These are phyloP conservation scores for Boletus rex-veris DNA, from an alignment of 768 basidiomycete genomes.

Conservation along the genomic window DNA sequence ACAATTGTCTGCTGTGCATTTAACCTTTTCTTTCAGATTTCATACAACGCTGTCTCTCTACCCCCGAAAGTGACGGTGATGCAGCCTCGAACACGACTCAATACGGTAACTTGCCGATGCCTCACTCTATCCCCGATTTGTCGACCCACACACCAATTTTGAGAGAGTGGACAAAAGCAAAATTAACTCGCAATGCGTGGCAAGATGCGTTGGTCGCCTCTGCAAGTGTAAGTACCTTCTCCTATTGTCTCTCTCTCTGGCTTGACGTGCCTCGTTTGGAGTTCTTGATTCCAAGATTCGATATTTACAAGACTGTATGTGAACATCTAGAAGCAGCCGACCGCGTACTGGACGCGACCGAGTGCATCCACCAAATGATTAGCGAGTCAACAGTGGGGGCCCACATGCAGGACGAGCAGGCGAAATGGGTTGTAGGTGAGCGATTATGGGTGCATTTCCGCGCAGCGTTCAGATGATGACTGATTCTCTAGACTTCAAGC, in stretches of 20 bases:
- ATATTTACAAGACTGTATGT: neutral
- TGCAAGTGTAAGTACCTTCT: neutral
- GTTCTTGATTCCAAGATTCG: neutral
- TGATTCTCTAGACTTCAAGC: neutral
- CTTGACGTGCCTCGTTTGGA: neutral
- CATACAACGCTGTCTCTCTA: neutral
- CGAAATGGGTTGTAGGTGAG: slow-evolving; percentile 2
- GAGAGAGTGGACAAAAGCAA: neutral
- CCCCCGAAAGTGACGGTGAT: neutral
- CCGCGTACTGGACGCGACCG: neutral
- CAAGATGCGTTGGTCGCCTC: neutral
- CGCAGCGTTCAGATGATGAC: neutral
- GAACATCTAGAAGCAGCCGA: neutral
- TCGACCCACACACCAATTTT: neutral
- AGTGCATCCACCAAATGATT: neutral
- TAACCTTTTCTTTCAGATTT: neutral
- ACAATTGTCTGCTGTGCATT: neutral
- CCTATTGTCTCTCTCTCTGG: neutral
- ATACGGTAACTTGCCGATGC: neutral
- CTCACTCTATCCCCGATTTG: too few relatives aligned
- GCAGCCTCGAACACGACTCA: neutral
- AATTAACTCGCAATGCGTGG: neutral
- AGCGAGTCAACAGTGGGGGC: neutral
- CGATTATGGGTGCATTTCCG: neutral
- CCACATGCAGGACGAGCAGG: neutral